Conservation (phyloP, 2,329 filamentous ascomycete genomes). For the Ophiostoma angusticollis region DNA sequence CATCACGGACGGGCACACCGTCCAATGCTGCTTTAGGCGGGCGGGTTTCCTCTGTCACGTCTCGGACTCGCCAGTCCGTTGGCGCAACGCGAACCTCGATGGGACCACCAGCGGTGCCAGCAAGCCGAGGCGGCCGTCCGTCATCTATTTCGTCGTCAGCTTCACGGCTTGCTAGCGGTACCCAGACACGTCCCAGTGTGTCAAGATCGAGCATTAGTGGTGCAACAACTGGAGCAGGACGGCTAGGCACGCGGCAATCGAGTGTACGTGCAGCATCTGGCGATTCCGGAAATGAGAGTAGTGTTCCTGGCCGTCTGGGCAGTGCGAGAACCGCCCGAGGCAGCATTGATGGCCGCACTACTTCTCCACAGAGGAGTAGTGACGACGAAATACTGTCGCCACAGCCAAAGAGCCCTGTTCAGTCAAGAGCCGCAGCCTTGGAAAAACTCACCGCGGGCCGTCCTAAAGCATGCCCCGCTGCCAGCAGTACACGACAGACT, state of each 20-base stretch:
- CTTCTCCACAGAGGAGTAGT: conserved; percentile 34
- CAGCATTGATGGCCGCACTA: conserved; percentile 16
- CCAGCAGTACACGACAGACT: conserved; percentile 1
- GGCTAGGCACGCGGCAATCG: conserved; percentile 24
- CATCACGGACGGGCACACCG: conserved; percentile 53
- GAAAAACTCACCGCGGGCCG: conserved; percentile 35
- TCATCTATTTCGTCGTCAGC: conserved; percentile 29
- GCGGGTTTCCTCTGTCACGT: not conserved
- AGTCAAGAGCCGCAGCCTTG: conserved; percentile 36
- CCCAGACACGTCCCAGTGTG: not conserved
- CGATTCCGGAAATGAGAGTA: conserved; percentile 30
- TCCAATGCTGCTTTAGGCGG: conserved; percentile 37
- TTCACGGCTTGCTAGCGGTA: conserved; percentile 16
- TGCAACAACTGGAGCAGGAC: conserved; percentile 13
- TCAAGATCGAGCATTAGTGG: conserved; percentile 16
- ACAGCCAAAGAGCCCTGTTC: conserved; percentile 37
- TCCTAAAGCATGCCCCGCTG: conserved; percentile 7
- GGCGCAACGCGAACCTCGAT: conserved; percentile 48
- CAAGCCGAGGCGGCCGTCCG: conserved; percentile 30
- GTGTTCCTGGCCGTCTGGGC: conserved; percentile 11
- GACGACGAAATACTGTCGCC: conserved; percentile 38
- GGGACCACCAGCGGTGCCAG: conserved; percentile 47
- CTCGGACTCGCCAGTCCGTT: conserved; percentile 36
- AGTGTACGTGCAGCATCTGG: conserved; percentile 32
- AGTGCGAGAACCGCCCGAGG: conserved; percentile 25